Percentiles rank a stretch among this genome's conserved stretches.
Evolutionary conservation across 495 filamentous ascomycete species (phyloP).

Genomic region (Delitschia confertaspora): DNA sequence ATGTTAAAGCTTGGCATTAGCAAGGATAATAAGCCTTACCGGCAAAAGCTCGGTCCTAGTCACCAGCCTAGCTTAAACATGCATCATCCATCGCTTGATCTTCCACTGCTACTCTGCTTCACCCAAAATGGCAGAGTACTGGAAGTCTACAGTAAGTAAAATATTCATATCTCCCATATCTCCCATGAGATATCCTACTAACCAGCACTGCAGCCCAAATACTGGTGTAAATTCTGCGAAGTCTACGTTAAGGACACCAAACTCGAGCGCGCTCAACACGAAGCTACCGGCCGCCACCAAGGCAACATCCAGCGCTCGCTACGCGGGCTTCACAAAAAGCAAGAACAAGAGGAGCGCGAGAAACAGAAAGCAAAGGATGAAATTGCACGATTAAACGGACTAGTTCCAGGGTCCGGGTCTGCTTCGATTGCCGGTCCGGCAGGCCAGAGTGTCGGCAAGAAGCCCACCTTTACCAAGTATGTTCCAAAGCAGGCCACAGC

Average conservation of each 20-base stretch:
- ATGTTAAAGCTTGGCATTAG: too few species aligned
- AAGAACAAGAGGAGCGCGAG: constrained; percentile 68
- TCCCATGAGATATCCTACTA: neutral
- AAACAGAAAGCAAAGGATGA: constrained; percentile 76
- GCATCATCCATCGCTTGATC: neutral
- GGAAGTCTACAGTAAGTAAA: constrained; percentile 79
- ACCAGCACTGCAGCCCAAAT: constrained; percentile 52
- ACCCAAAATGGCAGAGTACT: constrained; percentile 81
- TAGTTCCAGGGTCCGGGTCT: constrained; percentile 44
- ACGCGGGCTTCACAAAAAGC: constrained; percentile 71
- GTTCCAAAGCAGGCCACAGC: constrained; percentile 41
- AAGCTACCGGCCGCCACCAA: constrained; percentile 83
- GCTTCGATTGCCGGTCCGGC: constrained; percentile 16
- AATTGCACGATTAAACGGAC: constrained; percentile 73
- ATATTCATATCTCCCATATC: neutral
- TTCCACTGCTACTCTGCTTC: neutral
- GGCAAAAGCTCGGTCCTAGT: too few species aligned
- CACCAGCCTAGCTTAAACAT: too few species aligned
- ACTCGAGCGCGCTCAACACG: constrained; percentile 82
- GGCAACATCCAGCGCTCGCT: constrained; percentile 80
- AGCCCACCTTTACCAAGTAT: constrained; percentile 7
- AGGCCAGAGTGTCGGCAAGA: constrained; percentile 11
- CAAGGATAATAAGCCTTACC: too few species aligned
- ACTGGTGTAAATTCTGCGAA: constrained; percentile 97
- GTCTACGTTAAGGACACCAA: constrained; percentile 86